Conservation (phyloP, 768 basidiomycete species). For the Clitopilus passeckerianus region DNA sequence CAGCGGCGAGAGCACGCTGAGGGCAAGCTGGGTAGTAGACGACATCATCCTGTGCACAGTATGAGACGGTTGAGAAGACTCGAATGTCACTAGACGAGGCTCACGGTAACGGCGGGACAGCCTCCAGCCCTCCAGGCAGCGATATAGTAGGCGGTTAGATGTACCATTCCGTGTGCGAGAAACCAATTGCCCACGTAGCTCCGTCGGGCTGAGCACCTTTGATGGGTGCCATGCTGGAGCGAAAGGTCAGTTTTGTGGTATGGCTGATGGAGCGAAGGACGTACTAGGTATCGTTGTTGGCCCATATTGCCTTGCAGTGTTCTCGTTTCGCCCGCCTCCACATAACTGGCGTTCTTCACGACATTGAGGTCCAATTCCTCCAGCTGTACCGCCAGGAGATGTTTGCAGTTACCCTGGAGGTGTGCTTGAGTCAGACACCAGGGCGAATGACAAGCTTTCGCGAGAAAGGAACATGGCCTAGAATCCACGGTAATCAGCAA, state of each 20-base stretch:
- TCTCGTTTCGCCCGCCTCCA: too few relatives aligned
- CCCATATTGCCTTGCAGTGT: too few relatives aligned
- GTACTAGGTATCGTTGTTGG: too few relatives aligned
- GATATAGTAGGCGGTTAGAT: slow-evolving; percentile 61
- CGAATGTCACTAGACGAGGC: slow-evolving; percentile 22
- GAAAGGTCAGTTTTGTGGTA: not conserved
- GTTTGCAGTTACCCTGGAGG: too few relatives aligned
- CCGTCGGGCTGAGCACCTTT: slow-evolving; percentile 41
- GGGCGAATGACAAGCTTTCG: too few relatives aligned
- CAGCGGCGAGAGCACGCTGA: slow-evolving; percentile 46
- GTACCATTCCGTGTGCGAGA: slow-evolving; percentile 51
- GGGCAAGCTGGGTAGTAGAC: slow-evolving; percentile 61
- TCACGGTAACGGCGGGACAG: slow-evolving; percentile 52
- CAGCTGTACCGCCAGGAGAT: too few relatives aligned
- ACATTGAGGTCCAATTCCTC: too few relatives aligned
- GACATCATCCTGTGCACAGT: slow-evolving; percentile 28
- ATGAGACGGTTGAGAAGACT: not conserved
- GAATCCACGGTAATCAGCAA: too few relatives aligned
- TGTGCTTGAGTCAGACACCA: too few relatives aligned
- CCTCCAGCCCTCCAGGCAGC: slow-evolving; percentile 61
- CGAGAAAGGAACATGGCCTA: too few relatives aligned
- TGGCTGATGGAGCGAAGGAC: slow-evolving; percentile 5
- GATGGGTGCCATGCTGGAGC: slow-evolving; percentile 49
- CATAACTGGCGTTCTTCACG: too few relatives aligned
- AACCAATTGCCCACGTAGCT: slow-evolving; percentile 35